phyloP scores from a whole-genome alignment of 2,329 filamentous ascomycete genomes.

The Ophiocordyceps camponoti-rufipedis region DNA sequence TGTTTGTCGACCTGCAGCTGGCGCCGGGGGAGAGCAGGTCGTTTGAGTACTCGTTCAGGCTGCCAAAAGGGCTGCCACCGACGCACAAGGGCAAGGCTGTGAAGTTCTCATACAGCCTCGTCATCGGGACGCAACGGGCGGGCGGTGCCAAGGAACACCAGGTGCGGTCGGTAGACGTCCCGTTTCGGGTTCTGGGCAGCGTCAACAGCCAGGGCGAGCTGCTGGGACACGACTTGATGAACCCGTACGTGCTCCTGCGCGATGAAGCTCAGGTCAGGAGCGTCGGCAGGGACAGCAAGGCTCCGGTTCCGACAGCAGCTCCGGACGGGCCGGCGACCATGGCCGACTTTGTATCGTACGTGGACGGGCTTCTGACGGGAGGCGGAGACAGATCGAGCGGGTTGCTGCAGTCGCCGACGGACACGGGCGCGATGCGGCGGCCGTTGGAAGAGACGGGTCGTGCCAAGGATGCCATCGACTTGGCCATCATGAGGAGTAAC shows the following conservation, averaged over 20 bases:
- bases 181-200: slow-evolving; percentile 82
- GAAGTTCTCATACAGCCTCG: slow-evolving; percentile 80
- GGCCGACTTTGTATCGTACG: slow-evolving; percentile 58
- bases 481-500: slow-evolving; percentile 75
- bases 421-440: slow-evolving; percentile 33
- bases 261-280: slow-evolving; percentile 57
- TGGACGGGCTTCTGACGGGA: slow-evolving; percentile 52
- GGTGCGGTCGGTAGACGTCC: slow-evolving; percentile 78
- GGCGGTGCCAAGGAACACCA: slow-evolving; percentile 63
- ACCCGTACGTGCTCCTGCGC: slow-evolving; percentile 73
- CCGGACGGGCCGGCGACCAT: slow-evolving; percentile 20
- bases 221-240: slow-evolving; percentile 85
- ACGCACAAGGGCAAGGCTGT: slow-evolving; percentile 83
- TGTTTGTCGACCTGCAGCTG: slow-evolving; percentile 85
- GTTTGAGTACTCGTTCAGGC: slow-evolving; percentile 70
- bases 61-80: slow-evolving; percentile 81
- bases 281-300: slow-evolving; percentile 9
- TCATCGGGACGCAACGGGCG: slow-evolving; percentile 79
- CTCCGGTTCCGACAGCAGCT: slow-evolving; percentile 10
- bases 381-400: slow-evolving; percentile 32
- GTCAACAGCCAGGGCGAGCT: slow-evolving; percentile 81
- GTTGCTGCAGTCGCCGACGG: slow-evolving; percentile 57
- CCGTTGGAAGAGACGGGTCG: slow-evolving; percentile 40
- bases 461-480: slow-evolving; percentile 73
- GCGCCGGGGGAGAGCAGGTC: slow-evolving; percentile 75